Percentiles rank a stretch among this genome's conserved stretches.
Evolutionary conservation across 1,284 basidiomycete genomes (phyloP).

Genomic region (Cutaneotrichosporon arboriforme): DNA sequence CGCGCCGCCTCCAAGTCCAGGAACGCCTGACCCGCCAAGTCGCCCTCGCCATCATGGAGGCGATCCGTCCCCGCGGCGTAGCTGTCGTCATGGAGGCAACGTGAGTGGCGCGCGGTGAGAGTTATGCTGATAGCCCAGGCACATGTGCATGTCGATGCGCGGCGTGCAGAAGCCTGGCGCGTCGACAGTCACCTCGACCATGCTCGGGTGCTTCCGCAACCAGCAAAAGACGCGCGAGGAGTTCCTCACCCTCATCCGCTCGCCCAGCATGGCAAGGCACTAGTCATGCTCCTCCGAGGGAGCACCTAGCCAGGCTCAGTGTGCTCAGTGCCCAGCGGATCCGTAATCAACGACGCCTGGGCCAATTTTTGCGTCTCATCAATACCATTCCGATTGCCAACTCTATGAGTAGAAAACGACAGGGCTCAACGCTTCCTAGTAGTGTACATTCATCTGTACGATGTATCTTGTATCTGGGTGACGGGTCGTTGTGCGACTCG

Average conservation of each 20-base stretch:
- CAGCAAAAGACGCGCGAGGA: conserved; percentile 98
- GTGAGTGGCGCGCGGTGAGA: conserved; percentile 53
- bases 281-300: too few relatives aligned
- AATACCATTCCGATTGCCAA: too few relatives aligned
- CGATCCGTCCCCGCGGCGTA: conserved; percentile 94
- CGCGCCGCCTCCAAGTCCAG: conserved; percentile 91
- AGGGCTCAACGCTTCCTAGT: conserved; percentile 1
- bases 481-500: too few relatives aligned
- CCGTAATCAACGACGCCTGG: too few relatives aligned
- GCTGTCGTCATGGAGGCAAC: conserved; percentile 98
- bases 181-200: conserved; percentile 94
- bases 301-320: too few relatives aligned
- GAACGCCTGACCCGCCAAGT: conserved; percentile 97
- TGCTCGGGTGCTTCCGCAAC: conserved; percentile 95
- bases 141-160: conserved; percentile 99
- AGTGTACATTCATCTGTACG: conserved; percentile 27
- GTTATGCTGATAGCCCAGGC: conserved; percentile 54
- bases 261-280: conserved; percentile 34
- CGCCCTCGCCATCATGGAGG: conserved; percentile 93
- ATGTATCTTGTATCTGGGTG: conserved; percentile 11
- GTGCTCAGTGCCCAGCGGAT: too few relatives aligned
- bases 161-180: conserved; percentile 98
- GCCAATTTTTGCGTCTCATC: too few relatives aligned
- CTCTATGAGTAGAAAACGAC: too few relatives aligned
- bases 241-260: conserved; percentile 40